These are phyloP conservation scores for Articulospora tetracladia DNA, from an alignment of 495 filamentous ascomycete species.

Conservation along the genomic window DNA sequence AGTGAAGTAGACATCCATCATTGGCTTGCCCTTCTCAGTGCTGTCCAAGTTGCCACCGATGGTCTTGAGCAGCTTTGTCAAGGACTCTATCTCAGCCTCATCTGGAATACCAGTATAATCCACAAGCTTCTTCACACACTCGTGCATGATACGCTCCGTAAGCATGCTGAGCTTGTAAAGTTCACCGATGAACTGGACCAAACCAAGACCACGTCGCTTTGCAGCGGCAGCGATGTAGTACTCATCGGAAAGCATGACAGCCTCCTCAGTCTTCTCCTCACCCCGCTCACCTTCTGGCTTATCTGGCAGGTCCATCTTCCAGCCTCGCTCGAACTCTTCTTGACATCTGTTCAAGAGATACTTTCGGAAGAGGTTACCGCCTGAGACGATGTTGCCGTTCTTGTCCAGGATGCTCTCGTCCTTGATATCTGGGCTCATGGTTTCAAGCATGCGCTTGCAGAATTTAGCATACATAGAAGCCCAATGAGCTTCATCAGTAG, in stretches of 20 bases:
- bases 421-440: conserved; percentile 91
- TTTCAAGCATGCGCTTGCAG: conserved; percentile 94
- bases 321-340: conserved; percentile 97
- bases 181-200: conserved; percentile 99
- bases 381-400: conserved; percentile 78
- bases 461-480: conserved; percentile 99
- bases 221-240: conserved; percentile 95
- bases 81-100: conserved; percentile 91
- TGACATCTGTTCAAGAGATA: conserved; percentile 98
- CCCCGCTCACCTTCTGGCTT: conserved; percentile 66
- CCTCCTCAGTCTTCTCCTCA: conserved; percentile 57
- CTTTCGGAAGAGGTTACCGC: conserved; percentile 93
- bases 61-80: conserved; percentile 86
- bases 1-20: conserved; percentile 93
- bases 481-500: conserved; percentile 98
- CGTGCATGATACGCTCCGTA: conserved; percentile 99
- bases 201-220: conserved; percentile 93
- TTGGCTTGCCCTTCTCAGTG: conserved; percentile 70
- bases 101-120: conserved; percentile 93
- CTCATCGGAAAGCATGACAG: conserved; percentile 86
- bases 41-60: conserved; percentile 82
- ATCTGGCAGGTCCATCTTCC: conserved; percentile 84
- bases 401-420: conserved; percentile 92
- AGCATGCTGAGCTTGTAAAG: conserved; percentile 98
- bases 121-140: conserved; percentile 94